Evolutionary conservation across 2,329 filamentous ascomycete species (phyloP), one percentile per base, ranked within the genome.

Genomic region (Chaetomium sp.): DNA sequence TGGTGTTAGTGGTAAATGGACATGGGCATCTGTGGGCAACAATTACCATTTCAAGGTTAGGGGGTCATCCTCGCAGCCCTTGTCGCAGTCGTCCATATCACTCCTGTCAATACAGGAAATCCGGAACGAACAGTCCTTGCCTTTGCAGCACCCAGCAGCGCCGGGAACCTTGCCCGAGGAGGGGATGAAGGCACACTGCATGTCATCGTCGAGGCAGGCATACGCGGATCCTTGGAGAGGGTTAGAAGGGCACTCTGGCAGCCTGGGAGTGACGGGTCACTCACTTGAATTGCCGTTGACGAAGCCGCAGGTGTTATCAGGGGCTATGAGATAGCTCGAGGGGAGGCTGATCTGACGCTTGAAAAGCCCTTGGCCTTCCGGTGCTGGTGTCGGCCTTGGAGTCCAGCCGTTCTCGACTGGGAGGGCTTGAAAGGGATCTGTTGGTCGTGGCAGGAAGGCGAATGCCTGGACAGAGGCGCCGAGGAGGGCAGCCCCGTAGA

Each of bases 281-380:
- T 63, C 70, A 80, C 78, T 75, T 13, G 75, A 62, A 31, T 73
- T 74, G 35, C 78, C 82, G 33, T 75, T 76, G 47, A 84, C 72
- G 70, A 77, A 85, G 67, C 82, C 83, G 65, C 83, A 85, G 0
- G 80, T 83, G 65, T 82, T 81, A 69, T 83, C 81, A 1, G 80
- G 79, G 12, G 77, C 82, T 61, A 81, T 70, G n/a, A 82, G 74
- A 31, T 80, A 75, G 0, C 75, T 79, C 21, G 73, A 65, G 0
- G 47, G 57, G n/a, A 66, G 72, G n/a, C 66, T 57, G 21, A 67
- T 71, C 56, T 73, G 72, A 63, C 73, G 75, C 69, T 70, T 75
- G 35, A 73, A 72, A 13, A 78, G 69, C 1, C 38, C 38, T n/a
- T 73, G 71, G 31, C 76, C 61, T 13, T 67, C 72, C 3, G 80